phyloP scores from a whole-genome alignment of 176 grass and related monocot genomes.

The Phragmites australis region DNA sequence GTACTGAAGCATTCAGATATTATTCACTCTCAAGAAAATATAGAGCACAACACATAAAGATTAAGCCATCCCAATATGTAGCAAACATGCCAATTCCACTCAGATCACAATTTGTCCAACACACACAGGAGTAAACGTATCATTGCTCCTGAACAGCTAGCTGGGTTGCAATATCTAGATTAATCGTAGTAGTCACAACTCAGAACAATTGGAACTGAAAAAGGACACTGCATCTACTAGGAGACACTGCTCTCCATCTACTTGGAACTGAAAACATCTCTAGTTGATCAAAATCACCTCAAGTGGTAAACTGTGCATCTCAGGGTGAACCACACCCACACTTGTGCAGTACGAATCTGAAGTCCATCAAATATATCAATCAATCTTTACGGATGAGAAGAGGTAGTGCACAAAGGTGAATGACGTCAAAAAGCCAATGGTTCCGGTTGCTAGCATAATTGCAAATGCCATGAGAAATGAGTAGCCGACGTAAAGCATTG shows the following conservation, averaged over 20 bases:
- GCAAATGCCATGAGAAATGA: constrained; percentile 76
- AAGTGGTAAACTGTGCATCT: background rate
- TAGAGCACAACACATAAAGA: background rate
- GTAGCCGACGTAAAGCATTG: constrained; percentile 75
- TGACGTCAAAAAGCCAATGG: constrained; percentile 76
- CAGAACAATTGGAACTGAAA: background rate
- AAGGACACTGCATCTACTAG: background rate
- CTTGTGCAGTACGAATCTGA: background rate
- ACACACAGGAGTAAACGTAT: background rate
- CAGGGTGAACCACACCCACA: background rate
- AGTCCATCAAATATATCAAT: constrained; percentile 44
- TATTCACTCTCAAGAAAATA: background rate
- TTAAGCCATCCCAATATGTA: background rate
- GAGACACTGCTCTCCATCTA: constrained; percentile 13
- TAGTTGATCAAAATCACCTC: constrained; percentile 29
- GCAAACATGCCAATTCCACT: constrained; percentile 15
- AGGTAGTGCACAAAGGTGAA: constrained; percentile 83
- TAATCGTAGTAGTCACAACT: constrained; percentile 6
- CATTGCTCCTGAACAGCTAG: constrained; percentile 3
- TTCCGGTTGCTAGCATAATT: constrained; percentile 73
- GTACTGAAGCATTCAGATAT: background rate
- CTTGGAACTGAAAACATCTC: constrained; percentile 28
- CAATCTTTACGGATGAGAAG: constrained; percentile 94
- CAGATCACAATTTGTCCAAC: constrained; percentile 3
- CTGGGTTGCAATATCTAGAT: constrained; percentile 26